Evolutionary conservation across 108 stramenopile species (phyloP).

Genomic region (Pseudonitzschia multiseries): DNA sequence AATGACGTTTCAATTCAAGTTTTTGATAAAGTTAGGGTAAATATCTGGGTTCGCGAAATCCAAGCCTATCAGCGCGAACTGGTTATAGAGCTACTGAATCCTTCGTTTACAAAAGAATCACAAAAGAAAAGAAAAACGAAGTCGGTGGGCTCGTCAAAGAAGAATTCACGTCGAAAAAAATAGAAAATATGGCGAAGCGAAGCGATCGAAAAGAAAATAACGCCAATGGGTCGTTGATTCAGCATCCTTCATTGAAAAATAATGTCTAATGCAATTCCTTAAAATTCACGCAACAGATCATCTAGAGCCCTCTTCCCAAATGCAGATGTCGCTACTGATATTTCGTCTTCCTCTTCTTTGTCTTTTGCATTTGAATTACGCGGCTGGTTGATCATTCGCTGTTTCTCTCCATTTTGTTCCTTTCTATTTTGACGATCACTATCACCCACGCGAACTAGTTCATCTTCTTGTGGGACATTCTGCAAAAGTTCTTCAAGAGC

Average conservation of each 20-base stretch:
- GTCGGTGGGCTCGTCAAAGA: neutral
- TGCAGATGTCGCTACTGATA: slow-evolving; percentile 16
- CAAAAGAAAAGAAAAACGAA: slow-evolving; percentile 9
- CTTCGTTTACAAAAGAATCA: slow-evolving; percentile 9
- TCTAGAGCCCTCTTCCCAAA: slow-evolving; percentile 9
- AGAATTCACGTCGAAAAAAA: slow-evolving; percentile 6
- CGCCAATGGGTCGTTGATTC: neutral
- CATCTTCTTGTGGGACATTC: neutral
- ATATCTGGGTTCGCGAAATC: slow-evolving; percentile 63
- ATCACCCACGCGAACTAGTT: neutral
- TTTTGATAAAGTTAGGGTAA: slow-evolving; percentile 87
- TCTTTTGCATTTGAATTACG: neutral
- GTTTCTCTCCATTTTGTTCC: neutral
- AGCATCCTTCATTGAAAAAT: neutral
- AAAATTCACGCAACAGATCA: too few relatives aligned
- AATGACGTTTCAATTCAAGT: slow-evolving; percentile 70
- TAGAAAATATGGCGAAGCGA: neutral
- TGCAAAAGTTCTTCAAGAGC: slow-evolving; percentile 5
- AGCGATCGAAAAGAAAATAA: neutral
- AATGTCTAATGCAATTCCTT: neutral
- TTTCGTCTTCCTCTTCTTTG: neutral
- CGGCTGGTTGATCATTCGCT: too few relatives aligned
- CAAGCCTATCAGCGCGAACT: slow-evolving; percentile 73
- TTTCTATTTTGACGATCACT: neutral
- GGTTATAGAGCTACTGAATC: slow-evolving; percentile 67